Percentiles rank a stretch among this genome's conserved stretches.
These are phyloP conservation scores for Candida quercuum DNA, from an alignment of 805 yeast genomes.

Conservation along the genomic window DNA sequence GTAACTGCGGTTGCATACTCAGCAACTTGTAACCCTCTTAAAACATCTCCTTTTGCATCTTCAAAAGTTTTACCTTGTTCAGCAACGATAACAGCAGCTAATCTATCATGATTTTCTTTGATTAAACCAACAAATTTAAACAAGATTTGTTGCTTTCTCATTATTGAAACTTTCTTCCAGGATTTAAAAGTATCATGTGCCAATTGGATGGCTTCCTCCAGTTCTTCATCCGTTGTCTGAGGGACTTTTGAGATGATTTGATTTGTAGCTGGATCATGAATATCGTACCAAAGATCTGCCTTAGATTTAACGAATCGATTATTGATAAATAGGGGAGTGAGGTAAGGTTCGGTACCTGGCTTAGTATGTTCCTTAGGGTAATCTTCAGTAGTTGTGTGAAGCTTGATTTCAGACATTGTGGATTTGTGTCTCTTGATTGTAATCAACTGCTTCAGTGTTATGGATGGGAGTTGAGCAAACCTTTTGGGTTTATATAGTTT, in stretches of 20 bases:
- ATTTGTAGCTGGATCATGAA: conserved; percentile 72
- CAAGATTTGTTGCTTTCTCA: conserved; percentile 55
- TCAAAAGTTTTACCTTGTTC: conserved; percentile 76
- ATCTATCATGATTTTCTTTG: conserved; percentile 59
- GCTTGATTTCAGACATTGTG: conserved; percentile 12
- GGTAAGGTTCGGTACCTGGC: conserved; percentile 34
- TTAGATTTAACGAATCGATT: conserved; percentile 41
- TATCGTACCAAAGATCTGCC: conserved; percentile 53
- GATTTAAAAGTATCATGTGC: conserved; percentile 56
- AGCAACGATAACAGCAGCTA: conserved; percentile 58
- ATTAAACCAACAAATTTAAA: conserved; percentile 64
- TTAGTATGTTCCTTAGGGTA: conserved; percentile 39
- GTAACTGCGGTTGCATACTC: conserved; percentile 68
- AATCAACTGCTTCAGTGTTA: too few relatives aligned
- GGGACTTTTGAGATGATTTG: conserved; percentile 61
- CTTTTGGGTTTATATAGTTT: background rate
- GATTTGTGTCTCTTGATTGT: background rate
- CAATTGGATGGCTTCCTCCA: conserved; percentile 56
- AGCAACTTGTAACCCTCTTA: conserved; percentile 74
- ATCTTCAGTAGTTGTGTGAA: conserved; percentile 29
- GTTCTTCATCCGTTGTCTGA: conserved; percentile 58
- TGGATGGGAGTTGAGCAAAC: too few relatives aligned
- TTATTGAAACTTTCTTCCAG: conserved; percentile 32
- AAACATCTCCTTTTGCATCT: conserved; percentile 71
- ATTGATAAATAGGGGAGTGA: conserved; percentile 44